A percentile compares a stretch with the other conserved stretches of the same genome.
Evolutionary conservation across 139 green algal species (phyloP).

Genomic region (Marvania coccoides): DNA sequence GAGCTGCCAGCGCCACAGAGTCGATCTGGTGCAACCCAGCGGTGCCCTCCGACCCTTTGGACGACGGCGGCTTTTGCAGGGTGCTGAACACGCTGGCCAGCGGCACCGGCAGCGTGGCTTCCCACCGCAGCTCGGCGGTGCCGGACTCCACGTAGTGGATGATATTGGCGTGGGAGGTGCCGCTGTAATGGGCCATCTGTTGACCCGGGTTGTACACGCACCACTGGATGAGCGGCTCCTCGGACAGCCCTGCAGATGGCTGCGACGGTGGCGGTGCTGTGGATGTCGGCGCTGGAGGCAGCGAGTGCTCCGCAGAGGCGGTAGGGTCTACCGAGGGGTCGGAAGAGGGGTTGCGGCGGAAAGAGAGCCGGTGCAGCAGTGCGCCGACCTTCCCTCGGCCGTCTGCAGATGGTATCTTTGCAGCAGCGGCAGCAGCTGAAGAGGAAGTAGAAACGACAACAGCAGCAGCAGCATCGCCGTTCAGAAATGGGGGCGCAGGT

Average conservation of each 20-base stretch:
- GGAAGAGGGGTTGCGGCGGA: no score
- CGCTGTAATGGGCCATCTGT: not conserved
- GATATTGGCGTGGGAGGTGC: not conserved
- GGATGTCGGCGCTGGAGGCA: no score
- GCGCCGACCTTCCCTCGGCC: no score
- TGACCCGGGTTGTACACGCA: not conserved
- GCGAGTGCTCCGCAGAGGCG: no score
- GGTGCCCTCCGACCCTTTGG: not conserved
- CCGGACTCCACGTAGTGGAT: conserved; percentile 6
- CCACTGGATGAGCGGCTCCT: not conserved
- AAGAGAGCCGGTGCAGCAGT: no score
- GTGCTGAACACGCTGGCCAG: not conserved
- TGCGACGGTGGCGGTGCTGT: not conserved
- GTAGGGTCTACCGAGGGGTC: no score
- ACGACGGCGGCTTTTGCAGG: not conserved
- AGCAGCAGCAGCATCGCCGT: no score
- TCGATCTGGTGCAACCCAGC: not conserved
- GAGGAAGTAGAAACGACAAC: no score
- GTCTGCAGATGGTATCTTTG: no score
- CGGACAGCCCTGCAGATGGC: not conserved
- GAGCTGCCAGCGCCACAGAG: not conserved
- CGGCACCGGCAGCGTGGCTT: conserved; percentile 2
- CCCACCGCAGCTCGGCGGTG: not conserved
- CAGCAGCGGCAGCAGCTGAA: no score
- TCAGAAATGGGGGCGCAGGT: no score